These are phyloP conservation scores for Metschnikowia continentalis DNA, from an alignment of 805 yeast species.

Conservation along the genomic window DNA sequence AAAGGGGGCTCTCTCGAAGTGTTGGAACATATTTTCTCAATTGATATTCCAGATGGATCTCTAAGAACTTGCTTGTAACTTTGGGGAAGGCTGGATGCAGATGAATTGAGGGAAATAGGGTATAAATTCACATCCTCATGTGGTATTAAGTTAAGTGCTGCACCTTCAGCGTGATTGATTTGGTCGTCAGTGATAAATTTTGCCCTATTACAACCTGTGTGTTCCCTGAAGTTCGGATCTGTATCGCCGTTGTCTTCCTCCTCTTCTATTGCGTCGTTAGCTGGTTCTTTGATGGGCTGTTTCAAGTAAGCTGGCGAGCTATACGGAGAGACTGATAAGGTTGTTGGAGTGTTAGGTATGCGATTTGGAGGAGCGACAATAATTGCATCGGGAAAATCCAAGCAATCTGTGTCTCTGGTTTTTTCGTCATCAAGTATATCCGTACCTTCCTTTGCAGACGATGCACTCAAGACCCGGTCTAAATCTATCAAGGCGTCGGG, in stretches of 20 bases:
- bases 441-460: constrained; percentile 12
- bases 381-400: background rate
- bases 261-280: constrained; percentile 16
- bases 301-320: constrained; percentile 21
- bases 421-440: constrained; percentile 13
- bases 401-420: constrained; percentile 2
- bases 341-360: background rate
- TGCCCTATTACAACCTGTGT: background rate
- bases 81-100: constrained; percentile 28
- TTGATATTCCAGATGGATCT: constrained; percentile 9
- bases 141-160: background rate
- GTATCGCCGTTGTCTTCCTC: constrained; percentile 22
- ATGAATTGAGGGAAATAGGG: constrained; percentile 30
- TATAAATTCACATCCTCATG: background rate
- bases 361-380: constrained; percentile 2
- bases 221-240: background rate
- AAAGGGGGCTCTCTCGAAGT: constrained; percentile 29
- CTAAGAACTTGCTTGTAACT: constrained; percentile 1
- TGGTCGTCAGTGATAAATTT: background rate
- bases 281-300: constrained; percentile 29
- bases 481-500: constrained; percentile 57
- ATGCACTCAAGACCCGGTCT: constrained; percentile 46
- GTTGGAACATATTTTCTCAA: constrained; percentile 33
- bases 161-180: background rate
- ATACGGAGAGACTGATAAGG: constrained; percentile 11